Conservation (phyloP, 352 stramenopile genomes). For the Globisporangium okanoganense region DNA sequence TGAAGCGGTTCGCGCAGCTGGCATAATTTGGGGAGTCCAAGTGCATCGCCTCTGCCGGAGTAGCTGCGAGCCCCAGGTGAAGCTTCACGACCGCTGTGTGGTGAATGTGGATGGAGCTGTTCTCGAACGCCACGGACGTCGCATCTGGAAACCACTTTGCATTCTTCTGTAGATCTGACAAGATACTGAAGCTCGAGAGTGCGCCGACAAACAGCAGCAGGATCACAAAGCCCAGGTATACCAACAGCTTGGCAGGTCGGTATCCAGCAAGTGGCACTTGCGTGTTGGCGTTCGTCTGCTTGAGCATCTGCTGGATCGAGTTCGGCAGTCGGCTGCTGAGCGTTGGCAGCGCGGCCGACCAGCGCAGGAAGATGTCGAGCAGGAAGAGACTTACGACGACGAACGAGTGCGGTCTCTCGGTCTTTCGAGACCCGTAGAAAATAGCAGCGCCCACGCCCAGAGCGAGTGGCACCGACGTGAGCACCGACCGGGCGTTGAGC, state of each 20-base stretch:
- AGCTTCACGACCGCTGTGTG: constrained; percentile 84
- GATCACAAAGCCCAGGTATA: constrained; percentile 57
- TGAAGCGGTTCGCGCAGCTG: constrained; percentile 74
- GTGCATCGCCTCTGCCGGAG: constrained; percentile 32
- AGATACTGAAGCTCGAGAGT: constrained; percentile 69
- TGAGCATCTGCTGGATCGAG: constrained; percentile 65
- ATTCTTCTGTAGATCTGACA: constrained; percentile 68
- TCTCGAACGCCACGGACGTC: constrained; percentile 61
- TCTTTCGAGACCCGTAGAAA: constrained; percentile 70
- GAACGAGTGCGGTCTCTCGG: constrained; percentile 70
- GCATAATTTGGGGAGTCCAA: constrained; percentile 59
- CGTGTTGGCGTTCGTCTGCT: constrained; percentile 41
- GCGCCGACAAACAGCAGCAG: constrained; percentile 65
- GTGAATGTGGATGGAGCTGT: constrained; percentile 70
- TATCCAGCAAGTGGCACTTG: constrained; percentile 48
- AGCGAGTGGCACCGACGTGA: constrained; percentile 50
- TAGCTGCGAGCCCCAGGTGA: constrained; percentile 61
- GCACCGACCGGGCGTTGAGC: constrained; percentile 40
- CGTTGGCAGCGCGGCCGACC: constrained; percentile 42
- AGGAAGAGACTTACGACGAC: constrained; percentile 74
- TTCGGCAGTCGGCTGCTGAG: constrained; percentile 32
- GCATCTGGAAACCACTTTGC: constrained; percentile 78
- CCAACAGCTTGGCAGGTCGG: constrained; percentile 51
- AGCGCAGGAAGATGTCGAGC: constrained; percentile 63
- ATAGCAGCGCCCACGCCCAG: constrained; percentile 45